A percentile compares a stretch with the other conserved stretches of the same genome.
phyloP scores from a whole-genome alignment of 371 early-diverging fungal species.

The Phascolomyces articulosus region DNA sequence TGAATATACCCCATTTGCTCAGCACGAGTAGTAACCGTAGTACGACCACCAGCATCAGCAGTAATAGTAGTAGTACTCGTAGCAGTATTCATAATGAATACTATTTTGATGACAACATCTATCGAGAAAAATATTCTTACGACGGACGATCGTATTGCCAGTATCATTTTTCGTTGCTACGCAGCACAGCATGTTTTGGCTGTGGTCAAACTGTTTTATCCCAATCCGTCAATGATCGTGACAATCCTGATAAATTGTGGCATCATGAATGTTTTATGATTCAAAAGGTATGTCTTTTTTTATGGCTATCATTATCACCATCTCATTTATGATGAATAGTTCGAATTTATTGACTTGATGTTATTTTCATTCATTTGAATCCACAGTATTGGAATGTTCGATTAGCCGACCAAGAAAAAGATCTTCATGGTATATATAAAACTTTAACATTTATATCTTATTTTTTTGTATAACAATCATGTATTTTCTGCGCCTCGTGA shows the following conservation, averaged over 20 bases:
- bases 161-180: slow-evolving; percentile 82
- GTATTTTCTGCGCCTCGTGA: background rate
- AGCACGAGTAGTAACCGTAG: background rate
- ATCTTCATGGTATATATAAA: slow-evolving; percentile 20
- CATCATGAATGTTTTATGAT: slow-evolving; percentile 99
- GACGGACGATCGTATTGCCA: slow-evolving; percentile 86
- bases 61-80: background rate
- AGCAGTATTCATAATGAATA: background rate
- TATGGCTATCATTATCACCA: background rate
- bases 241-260: slow-evolving; percentile 79
- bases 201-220: slow-evolving; percentile 88
- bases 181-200: slow-evolving; percentile 87
- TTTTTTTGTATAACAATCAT: background rate
- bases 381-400: slow-evolving; percentile 23
- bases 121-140: slow-evolving; percentile 65
- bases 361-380: background rate
- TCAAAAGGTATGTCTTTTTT: slow-evolving; percentile 60
- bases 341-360: background rate
- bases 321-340: too few species aligned
- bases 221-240: slow-evolving; percentile 84
- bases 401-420: slow-evolving; percentile 5
- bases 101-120: background rate
- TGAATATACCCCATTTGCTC: background rate
- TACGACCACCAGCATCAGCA: background rate
- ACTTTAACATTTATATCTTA: too few species aligned